Base-by-base conservation (phyloP, 2,329 filamentous ascomycete genomes). In the Raffaelea albimanens region DNA sequence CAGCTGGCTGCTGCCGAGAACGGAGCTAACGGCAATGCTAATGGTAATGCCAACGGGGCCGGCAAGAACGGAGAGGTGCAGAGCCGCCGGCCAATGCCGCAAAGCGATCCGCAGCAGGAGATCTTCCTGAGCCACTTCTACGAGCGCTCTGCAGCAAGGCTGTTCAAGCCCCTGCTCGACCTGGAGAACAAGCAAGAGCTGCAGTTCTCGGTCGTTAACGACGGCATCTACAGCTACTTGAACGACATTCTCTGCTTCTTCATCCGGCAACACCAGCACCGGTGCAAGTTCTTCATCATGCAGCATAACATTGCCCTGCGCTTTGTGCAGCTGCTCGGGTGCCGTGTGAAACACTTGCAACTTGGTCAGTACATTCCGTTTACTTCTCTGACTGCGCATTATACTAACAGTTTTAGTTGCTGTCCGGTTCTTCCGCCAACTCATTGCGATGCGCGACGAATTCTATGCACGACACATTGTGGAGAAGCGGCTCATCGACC, bases 161-260 rank as follows among this genome's bases (percentile, higher is more conserved):
- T 98, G 0, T 98, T 97, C 66, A 80, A 84, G 59, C 93, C 93
- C 5, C 68, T 98, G 41, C 82, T 89, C 54, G 82, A 89, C 48
- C 73, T 98, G 34, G 85, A 94, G 60, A 70, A 76, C 45, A 76
- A 81, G 52, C 63, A 74, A 38, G 79, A 87, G 57, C 75, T 85
- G 67, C 73, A 82, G 52, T 82, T 97, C 55, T 77, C 78, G 21
- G 84, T 88, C 46, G 82, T 93, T 57, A 84, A 95, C 63, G 87
- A 93, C 22, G 87, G 87, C n/a, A 76, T 97, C 53, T 95, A 90
- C 64, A 83, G 82, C 19, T 93, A 96, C 62, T 72, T 98, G 44
- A 85, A 96, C 47, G 93, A 98, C 61, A 87, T 96, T 23, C 75
- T 97, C 44, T 90, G 86, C 61, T 97, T 94, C 68, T 96, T 96